phyloP scores from a whole-genome alignment of 345 rosid genomes.

The Hypericum androsaemum region DNA sequence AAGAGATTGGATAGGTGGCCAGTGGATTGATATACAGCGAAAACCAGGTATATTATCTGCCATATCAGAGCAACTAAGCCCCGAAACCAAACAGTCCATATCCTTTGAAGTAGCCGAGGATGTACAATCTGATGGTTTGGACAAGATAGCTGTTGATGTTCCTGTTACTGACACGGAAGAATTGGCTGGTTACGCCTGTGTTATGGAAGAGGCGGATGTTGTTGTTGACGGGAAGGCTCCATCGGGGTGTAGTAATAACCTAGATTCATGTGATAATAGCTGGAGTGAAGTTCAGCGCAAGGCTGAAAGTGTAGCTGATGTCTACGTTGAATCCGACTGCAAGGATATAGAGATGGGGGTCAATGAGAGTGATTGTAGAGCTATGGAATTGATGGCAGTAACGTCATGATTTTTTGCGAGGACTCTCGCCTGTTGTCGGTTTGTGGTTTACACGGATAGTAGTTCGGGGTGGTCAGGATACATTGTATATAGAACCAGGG shows the following conservation, averaged over 20 bases:
- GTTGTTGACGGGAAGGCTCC: constrained; percentile 16
- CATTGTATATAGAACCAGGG: constrained; percentile 20
- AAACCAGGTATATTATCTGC: constrained; percentile 30
- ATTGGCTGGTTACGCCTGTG: constrained; percentile 18
- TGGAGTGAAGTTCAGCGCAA: no score
- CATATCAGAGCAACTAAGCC: constrained; percentile 28
- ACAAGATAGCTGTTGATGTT: constrained; percentile 11
- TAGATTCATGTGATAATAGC: no score
- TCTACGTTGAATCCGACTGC: constrained; percentile 13
- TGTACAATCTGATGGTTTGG: constrained; percentile 20
- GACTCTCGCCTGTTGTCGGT: constrained; percentile 12
- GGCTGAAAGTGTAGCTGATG: constrained; percentile 4
- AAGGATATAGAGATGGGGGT: constrained; percentile 26
- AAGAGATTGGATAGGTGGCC: constrained; percentile 35
- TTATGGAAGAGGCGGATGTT: constrained; percentile 26
- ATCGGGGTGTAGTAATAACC: background rate
- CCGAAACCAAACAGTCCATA: constrained; percentile 37
- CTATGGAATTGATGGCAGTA: constrained; percentile 32
- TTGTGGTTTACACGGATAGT: constrained; percentile 11
- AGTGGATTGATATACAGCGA: constrained; percentile 30
- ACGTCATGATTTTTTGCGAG: constrained; percentile 23
- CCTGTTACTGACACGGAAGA: constrained; percentile 22
- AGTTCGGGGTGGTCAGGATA: constrained; percentile 7
- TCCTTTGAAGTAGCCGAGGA: constrained; percentile 32
- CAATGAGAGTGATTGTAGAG: constrained; percentile 22